Conservation (phyloP, 768 basidiomycete genomes). For the Mycena sanguinolenta region DNA sequence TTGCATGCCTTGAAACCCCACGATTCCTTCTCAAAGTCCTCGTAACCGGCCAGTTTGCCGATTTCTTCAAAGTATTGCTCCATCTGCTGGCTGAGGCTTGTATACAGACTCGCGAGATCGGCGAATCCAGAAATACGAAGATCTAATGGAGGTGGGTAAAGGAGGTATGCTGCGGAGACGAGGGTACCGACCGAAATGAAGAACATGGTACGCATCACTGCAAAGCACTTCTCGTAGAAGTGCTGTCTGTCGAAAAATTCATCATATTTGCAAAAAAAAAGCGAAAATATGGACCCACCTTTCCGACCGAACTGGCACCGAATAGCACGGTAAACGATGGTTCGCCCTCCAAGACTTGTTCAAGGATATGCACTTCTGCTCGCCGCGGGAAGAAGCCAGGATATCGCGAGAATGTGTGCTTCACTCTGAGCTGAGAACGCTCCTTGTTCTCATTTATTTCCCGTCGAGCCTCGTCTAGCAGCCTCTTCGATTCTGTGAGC, state of each 20-base stretch:
- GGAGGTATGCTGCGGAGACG: no score
- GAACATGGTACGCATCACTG: slow-evolving; percentile 76
- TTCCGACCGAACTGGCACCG: slow-evolving; percentile 86
- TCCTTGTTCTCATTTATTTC: slow-evolving; percentile 81
- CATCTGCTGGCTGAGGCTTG: slow-evolving; percentile 84
- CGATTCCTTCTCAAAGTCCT: slow-evolving; percentile 80
- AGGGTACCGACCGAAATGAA: slow-evolving; percentile 54
- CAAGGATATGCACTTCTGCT: slow-evolving; percentile 74
- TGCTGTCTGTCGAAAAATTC: slow-evolving; percentile 70
- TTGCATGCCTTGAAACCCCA: slow-evolving; percentile 80
- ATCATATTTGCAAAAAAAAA: background rate
- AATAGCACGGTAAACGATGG: slow-evolving; percentile 87
- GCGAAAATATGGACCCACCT: slow-evolving; percentile 56
- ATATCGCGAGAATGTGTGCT: slow-evolving; percentile 83
- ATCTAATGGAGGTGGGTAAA: slow-evolving; percentile 61
- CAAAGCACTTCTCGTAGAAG: slow-evolving; percentile 84
- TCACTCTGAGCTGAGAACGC: slow-evolving; percentile 73
- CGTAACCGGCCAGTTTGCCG: slow-evolving; percentile 70
- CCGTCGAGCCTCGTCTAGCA: slow-evolving; percentile 82
- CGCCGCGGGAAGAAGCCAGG: slow-evolving; percentile 81
- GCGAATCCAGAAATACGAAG: slow-evolving; percentile 88
- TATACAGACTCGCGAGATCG: slow-evolving; percentile 82
- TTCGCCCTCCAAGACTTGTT: slow-evolving; percentile 74
- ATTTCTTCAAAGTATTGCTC: slow-evolving; percentile 83
- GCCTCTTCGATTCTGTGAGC: slow-evolving; percentile 80